Conservation (phyloP, 2,329 filamentous ascomycete species). For the Acrodontium crateriforme region DNA sequence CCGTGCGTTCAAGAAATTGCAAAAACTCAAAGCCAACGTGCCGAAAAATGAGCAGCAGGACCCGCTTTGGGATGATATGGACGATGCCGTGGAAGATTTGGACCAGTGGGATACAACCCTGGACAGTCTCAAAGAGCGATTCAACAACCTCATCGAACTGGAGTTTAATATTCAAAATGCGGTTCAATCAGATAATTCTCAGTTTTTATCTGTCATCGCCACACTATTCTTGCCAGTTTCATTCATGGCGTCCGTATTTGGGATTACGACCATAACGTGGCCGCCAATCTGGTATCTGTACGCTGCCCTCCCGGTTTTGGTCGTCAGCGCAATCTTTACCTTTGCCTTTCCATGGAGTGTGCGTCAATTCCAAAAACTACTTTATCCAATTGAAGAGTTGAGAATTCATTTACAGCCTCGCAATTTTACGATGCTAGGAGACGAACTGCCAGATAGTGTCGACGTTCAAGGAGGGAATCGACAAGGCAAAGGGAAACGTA, state of each 20-base stretch:
- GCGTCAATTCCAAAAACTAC: constrained; percentile 12
- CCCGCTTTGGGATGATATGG: constrained; percentile 23
- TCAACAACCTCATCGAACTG: constrained; percentile 26
- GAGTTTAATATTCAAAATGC: constrained; percentile 27
- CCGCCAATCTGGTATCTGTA: constrained; percentile 21
- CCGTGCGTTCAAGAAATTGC: constrained; percentile 21
- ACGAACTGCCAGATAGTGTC: constrained; percentile 21
- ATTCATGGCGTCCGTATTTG: constrained; percentile 22
- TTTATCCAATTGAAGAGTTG: constrained; percentile 16
- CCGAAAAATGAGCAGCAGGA: constrained; percentile 18
- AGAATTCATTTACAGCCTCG: constrained; percentile 12
- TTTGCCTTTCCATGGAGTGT: constrained; percentile 16
- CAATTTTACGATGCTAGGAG: constrained; percentile 23
- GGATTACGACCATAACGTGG: constrained; percentile 22
- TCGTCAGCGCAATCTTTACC: constrained; percentile 16
- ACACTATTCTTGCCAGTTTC: constrained; percentile 24
- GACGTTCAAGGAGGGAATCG: constrained; percentile 5
- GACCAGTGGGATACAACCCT: constrained; percentile 8
- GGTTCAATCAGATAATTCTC: constrained; percentile 21
- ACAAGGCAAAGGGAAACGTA: constrained; percentile 3
- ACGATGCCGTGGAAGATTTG: constrained; percentile 23
- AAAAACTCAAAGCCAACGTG: constrained; percentile 20
- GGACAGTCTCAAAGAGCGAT: constrained; percentile 5
- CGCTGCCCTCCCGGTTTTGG: constrained; percentile 20
- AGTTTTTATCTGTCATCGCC: constrained; percentile 21